phyloP scores from a whole-genome alignment of 306 rosid genomes.

The Boehmeria nivea region DNA sequence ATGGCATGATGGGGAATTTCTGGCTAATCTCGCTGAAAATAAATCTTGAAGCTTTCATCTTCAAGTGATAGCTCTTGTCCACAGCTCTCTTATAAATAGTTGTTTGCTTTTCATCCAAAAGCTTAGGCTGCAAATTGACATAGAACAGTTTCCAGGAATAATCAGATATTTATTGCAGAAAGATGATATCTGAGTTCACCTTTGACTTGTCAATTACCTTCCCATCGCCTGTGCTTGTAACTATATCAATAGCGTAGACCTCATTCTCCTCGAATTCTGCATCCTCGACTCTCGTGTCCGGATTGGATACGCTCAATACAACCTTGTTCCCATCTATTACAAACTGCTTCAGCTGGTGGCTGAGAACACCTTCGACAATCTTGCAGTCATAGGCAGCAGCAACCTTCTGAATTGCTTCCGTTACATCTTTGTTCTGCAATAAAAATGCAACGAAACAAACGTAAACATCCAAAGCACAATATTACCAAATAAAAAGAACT shows the following conservation, averaged over 20 bases:
- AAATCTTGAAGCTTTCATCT: slow-evolving; percentile 97
- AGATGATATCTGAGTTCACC: not conserved
- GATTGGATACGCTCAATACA: slow-evolving; percentile 65
- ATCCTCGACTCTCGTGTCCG: slow-evolving; percentile 90
- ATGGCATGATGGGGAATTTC: slow-evolving; percentile 96
- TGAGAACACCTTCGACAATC: slow-evolving; percentile 97
- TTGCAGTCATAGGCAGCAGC: slow-evolving; percentile 92
- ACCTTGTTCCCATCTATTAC: slow-evolving; percentile 98
- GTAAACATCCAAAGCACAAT: slow-evolving; percentile 9
- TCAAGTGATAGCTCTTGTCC: slow-evolving; percentile 84
- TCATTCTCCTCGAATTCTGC: slow-evolving; percentile 96
- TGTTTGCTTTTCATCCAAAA: slow-evolving; percentile 98
- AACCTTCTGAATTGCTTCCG: slow-evolving; percentile 95
- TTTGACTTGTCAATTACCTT: slow-evolving; percentile 43
- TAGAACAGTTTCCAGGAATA: too few relatives aligned
- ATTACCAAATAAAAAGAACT: slow-evolving; percentile 8
- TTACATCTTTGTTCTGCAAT: slow-evolving; percentile 80
- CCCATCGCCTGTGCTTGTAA: slow-evolving; percentile 90
- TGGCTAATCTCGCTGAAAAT: slow-evolving; percentile 94
- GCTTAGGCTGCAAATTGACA: slow-evolving; percentile 59
- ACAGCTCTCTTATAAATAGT: slow-evolving; percentile 96
- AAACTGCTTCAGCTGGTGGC: slow-evolving; percentile 99
- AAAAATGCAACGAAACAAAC: not conserved
- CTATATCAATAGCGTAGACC: slow-evolving; percentile 87
- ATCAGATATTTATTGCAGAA: slow-evolving; percentile 2